These are phyloP conservation scores for Tolypocladium paradoxum DNA, from an alignment of 2,329 filamentous ascomycete species.

Conservation along the genomic window DNA sequence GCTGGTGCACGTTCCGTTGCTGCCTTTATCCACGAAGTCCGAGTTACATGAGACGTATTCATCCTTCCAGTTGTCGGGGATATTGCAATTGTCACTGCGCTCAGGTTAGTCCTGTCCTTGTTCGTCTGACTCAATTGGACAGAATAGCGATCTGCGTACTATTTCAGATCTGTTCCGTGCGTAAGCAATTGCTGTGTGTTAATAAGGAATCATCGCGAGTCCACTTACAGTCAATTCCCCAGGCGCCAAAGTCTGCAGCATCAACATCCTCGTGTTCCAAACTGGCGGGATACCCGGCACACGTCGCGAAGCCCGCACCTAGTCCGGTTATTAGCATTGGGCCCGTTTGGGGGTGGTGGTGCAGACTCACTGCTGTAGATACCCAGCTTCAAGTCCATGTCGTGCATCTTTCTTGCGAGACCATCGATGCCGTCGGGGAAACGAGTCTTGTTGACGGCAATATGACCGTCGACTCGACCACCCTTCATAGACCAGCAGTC, in stretches of 20 bases:
- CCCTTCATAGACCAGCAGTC: slow-evolving; percentile 49
- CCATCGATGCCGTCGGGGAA: slow-evolving; percentile 50
- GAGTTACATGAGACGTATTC: slow-evolving; percentile 17
- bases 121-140: background rate
- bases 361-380: slow-evolving; percentile 45
- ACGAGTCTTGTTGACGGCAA: slow-evolving; percentile 34
- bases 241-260: slow-evolving; percentile 44
- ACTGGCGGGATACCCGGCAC: slow-evolving; percentile 29
- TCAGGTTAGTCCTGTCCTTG: background rate
- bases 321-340: background rate
- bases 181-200: background rate
- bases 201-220: background rate
- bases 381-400: slow-evolving; percentile 47
- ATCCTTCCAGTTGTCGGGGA: slow-evolving; percentile 26
- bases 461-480: slow-evolving; percentile 16
- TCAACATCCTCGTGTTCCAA: slow-evolving; percentile 47
- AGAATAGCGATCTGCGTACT: slow-evolving; percentile 5
- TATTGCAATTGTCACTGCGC: slow-evolving; percentile 37
- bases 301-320: slow-evolving; percentile 11
- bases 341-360: too few relatives aligned
- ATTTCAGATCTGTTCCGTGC: slow-evolving; percentile 5
- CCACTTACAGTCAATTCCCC: slow-evolving; percentile 44
- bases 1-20: slow-evolving; percentile 6
- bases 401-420: slow-evolving; percentile 42
- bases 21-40: slow-evolving; percentile 5